phyloP scores from a whole-genome alignment of 2,329 filamentous ascomycete species.

The Talaromyces sp. region DNA sequence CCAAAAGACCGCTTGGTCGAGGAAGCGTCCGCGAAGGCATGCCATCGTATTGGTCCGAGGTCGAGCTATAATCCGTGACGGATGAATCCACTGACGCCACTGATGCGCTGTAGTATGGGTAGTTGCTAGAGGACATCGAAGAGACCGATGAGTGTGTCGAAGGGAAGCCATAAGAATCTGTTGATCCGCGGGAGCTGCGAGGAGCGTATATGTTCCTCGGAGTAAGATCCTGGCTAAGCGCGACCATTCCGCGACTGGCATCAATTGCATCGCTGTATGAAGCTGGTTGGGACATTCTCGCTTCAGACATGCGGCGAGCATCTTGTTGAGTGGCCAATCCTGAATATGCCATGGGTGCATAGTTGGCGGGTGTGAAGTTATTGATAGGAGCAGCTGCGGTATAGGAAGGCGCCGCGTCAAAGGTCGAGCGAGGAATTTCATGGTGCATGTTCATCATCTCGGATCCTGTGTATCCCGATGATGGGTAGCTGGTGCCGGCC shows the following conservation, averaged over 20 bases:
- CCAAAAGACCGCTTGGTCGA: slow-evolving; percentile 65
- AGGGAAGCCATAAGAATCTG: slow-evolving; percentile 89
- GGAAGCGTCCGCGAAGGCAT: slow-evolving; percentile 79
- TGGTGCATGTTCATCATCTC: slow-evolving; percentile 67
- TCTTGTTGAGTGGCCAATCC: slow-evolving; percentile 47
- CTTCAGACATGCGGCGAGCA: slow-evolving; percentile 65
- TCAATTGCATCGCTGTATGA: slow-evolving; percentile 87
- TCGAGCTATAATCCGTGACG: slow-evolving; percentile 89
- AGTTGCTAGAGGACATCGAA: slow-evolving; percentile 82
- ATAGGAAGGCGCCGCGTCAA: slow-evolving; percentile 60
- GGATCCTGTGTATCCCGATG: slow-evolving; percentile 57
- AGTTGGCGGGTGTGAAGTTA: slow-evolving; percentile 67
- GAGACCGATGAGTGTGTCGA: slow-evolving; percentile 87
- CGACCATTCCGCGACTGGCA: slow-evolving; percentile 89
- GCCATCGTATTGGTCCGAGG: slow-evolving; percentile 77
- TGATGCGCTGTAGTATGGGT: slow-evolving; percentile 82
- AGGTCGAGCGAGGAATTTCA: slow-evolving; percentile 75
- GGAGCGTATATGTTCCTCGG: slow-evolving; percentile 84
- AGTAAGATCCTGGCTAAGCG: slow-evolving; percentile 88
- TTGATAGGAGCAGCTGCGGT: slow-evolving; percentile 66
- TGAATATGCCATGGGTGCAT: slow-evolving; percentile 73
- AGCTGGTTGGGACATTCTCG: slow-evolving; percentile 44
- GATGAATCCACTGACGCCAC: slow-evolving; percentile 66
- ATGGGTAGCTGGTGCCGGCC: slow-evolving; percentile 62
- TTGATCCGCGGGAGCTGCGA: slow-evolving; percentile 64